Conservation (phyloP, 2,329 filamentous ascomycete genomes). For the Colletotrichum graminicola region DNA sequence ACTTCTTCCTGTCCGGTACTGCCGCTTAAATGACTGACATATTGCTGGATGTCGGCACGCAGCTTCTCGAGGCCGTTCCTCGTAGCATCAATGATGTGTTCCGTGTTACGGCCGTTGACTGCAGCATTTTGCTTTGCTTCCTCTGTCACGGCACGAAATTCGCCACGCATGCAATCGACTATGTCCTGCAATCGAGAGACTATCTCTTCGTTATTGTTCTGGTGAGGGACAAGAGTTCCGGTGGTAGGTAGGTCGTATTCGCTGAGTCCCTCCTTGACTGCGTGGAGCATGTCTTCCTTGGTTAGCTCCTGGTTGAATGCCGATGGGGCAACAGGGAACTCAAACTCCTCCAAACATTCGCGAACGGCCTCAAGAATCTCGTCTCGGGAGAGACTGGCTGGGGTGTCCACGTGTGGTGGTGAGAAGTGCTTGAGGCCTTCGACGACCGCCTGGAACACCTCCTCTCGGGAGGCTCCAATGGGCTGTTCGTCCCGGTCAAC, state of each 20-base stretch:
- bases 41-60: constrained; percentile 82
- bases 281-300: constrained; percentile 72
- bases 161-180: constrained; percentile 68
- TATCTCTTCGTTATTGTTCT: constrained; percentile 62
- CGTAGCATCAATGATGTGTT: constrained; percentile 88
- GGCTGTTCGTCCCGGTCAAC: constrained; percentile 65
- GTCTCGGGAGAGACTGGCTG: constrained; percentile 79
- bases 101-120: constrained; percentile 83
- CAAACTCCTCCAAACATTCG: constrained; percentile 88
- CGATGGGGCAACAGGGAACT: constrained; percentile 75
- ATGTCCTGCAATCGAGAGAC: constrained; percentile 73
- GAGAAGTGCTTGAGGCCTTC: constrained; percentile 86
- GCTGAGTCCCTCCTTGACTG: constrained; percentile 71
- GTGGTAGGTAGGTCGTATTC: constrained; percentile 61
- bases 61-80: constrained; percentile 89
- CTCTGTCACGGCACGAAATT: constrained; percentile 71
- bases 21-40: constrained; percentile 76
- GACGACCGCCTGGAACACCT: constrained; percentile 87
- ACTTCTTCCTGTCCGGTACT: constrained; percentile 83
- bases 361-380: constrained; percentile 87
- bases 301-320: constrained; percentile 67
- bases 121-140: constrained; percentile 83
- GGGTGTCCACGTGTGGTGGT: constrained; percentile 78
- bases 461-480: constrained; percentile 79
- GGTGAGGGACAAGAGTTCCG: constrained; percentile 56